A percentile compares a stretch with the other conserved stretches of the same genome.
These are phyloP conservation scores for Suhomyces wounanorum DNA, from an alignment of 1,139 yeast species.

Conservation along the genomic window DNA sequence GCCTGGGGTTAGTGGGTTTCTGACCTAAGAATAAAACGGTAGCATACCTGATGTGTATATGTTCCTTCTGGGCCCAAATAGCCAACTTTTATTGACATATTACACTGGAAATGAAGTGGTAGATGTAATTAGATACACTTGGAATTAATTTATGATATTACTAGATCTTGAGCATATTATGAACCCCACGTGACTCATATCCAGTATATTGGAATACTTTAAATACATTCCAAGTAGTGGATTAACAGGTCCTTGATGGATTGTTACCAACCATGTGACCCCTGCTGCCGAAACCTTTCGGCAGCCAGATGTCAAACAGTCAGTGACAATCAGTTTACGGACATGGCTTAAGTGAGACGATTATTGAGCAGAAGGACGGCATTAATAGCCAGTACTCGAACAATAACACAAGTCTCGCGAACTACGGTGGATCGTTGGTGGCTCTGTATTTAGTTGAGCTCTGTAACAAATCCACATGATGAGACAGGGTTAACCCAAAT, in stretches of 20 bases:
- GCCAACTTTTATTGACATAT: slow-evolving; percentile 47
- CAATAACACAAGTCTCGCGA: slow-evolving; percentile 17
- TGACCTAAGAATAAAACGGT: background rate
- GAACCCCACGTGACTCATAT: too few relatives aligned
- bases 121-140: background rate
- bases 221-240: too few relatives aligned
- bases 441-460: slow-evolving; percentile 57
- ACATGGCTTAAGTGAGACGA: background rate
- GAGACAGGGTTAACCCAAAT: slow-evolving; percentile 42
- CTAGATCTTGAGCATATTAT: too few relatives aligned
- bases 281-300: slow-evolving; percentile 13
- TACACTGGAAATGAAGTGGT: background rate
- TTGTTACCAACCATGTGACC: slow-evolving; percentile 1
- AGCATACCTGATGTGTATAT: slow-evolving; percentile 80
- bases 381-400: slow-evolving; percentile 1
- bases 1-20: slow-evolving; percentile 47
- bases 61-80: slow-evolving; percentile 90
- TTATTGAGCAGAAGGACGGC: background rate
- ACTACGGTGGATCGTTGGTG: slow-evolving; percentile 57
- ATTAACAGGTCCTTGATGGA: background rate
- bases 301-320: slow-evolving; percentile 2
- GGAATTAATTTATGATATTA: too few relatives aligned
- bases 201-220: too few relatives aligned
- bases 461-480: slow-evolving; percentile 54
- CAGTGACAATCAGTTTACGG: background rate